Evolutionary conservation across 345 rosid species (phyloP).

Genomic region (Salix exigua): DNA sequence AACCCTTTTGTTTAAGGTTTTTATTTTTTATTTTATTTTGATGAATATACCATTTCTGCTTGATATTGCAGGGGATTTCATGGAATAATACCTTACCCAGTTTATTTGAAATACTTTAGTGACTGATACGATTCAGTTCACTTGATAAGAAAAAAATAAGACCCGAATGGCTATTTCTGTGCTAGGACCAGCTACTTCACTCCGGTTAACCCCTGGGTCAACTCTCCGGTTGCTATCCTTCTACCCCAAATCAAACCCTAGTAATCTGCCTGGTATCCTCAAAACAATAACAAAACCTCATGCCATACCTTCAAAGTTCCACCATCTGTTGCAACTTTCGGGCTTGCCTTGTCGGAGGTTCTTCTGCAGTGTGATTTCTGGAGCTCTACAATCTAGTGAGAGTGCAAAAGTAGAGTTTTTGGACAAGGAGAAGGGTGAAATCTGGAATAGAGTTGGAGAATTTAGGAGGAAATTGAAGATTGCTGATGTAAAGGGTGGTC

Average conservation of each 20-base stretch:
- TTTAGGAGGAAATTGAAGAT: slow-evolving; percentile 72
- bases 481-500: slow-evolving; percentile 72
- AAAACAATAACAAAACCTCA: slow-evolving; percentile 16
- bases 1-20: not conserved
- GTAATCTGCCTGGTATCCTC: not conserved
- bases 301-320: slow-evolving; percentile 28
- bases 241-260: slow-evolving; percentile 21
- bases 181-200: slow-evolving; percentile 45
- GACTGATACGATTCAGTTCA: not conserved
- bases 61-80: not conserved
- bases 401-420: slow-evolving; percentile 22
- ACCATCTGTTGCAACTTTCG: not conserved
- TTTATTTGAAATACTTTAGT: not conserved
- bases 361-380: slow-evolving; percentile 33
- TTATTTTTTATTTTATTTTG: not conserved
- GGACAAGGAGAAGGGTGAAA: slow-evolving; percentile 24
- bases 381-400: slow-evolving; percentile 40
- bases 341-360: slow-evolving; percentile 30
- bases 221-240: slow-evolving; percentile 45
- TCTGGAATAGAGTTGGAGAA: slow-evolving; percentile 45
- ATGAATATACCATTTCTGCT: not conserved
- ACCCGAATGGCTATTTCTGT: slow-evolving; percentile 33
- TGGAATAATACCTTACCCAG: not conserved
- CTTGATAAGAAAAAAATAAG: not conserved
- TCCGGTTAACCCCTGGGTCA: slow-evolving; percentile 41